Base-by-base conservation (phyloP, 768 basidiomycete genomes). In the Porpolomopsis calyptriformis region DNA sequence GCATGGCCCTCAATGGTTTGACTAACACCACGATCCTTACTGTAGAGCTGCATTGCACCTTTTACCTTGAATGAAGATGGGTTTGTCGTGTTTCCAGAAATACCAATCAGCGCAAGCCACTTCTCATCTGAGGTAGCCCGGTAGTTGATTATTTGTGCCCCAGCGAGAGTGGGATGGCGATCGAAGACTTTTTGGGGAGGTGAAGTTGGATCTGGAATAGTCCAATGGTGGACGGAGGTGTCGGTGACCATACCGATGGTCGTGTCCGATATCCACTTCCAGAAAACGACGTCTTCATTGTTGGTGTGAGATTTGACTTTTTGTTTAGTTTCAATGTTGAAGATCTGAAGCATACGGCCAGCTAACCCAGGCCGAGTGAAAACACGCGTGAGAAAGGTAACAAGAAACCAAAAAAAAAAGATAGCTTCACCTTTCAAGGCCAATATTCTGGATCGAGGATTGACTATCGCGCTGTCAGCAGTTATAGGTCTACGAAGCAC, bases 381-480 rank as follows among this genome's bases (percentile, higher is more conserved):
- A 29, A 47, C 20, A 42, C n/a, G 37, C 25, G 48, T 27, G 45
- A 50, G 49, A 43, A 18, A 47, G 34, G 26, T 47, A 50, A 57
- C 43, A 40, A 50, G 16, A 11, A 42, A 4, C 24, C 29, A 27
- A 16, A 34, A 43, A 41, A n/a, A 8, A 37, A 18, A 43, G n/a
- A 24, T 20, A 37, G 26, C 7, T 74, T 54, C 58, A 84, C 93
- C 84, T 74, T 91, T 93, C 42, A 99, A 64, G 3, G 96, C 96
- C 48, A 99, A 78, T 64, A 98, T 90, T 78, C 97, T 98, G 70
- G 94, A 81, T 50, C 77, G 78, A 0, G 89, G 90, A 60, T 97
- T 92, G 94, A 99, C 98, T 56, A 99, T 96, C 47, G 96, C 94
- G 31, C 89, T 90, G 63, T 99, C 96, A n/a, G 96, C 96, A 20